Evolutionary conservation across 2,329 filamentous ascomycete genomes (phyloP).

Genomic region (Hypoxylon sp.): DNA sequence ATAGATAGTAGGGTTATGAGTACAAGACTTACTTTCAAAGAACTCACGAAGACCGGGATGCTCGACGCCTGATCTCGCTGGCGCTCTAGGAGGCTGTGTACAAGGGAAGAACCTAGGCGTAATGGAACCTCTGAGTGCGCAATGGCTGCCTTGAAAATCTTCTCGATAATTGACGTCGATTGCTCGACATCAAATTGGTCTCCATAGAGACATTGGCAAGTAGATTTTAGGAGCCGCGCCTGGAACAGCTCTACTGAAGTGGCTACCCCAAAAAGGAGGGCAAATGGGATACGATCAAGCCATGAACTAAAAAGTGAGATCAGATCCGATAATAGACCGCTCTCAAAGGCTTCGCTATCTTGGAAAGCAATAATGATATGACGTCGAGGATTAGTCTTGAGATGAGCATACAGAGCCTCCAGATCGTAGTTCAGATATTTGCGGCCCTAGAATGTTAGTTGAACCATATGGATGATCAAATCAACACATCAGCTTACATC

Average conservation of each 20-base stretch:
- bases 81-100: slow-evolving; percentile 76
- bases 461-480: slow-evolving; percentile 27
- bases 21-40: slow-evolving; percentile 71
- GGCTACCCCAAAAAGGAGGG: slow-evolving; percentile 83
- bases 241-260: slow-evolving; percentile 87
- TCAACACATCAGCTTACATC: slow-evolving; percentile 59
- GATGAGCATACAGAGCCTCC: slow-evolving; percentile 75
- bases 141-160: slow-evolving; percentile 77
- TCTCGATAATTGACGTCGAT: slow-evolving; percentile 78
- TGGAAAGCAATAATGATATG: slow-evolving; percentile 81
- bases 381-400: slow-evolving; percentile 66
- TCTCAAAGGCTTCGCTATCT: slow-evolving; percentile 87
- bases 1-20: background rate
- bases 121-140: slow-evolving; percentile 70
- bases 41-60: slow-evolving; percentile 78
- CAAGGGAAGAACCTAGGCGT: slow-evolving; percentile 74
- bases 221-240: slow-evolving; percentile 78
- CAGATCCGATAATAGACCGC: slow-evolving; percentile 78
- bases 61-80: slow-evolving; percentile 85
- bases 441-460: slow-evolving; percentile 64
- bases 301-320: slow-evolving; percentile 75
- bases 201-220: slow-evolving; percentile 77
- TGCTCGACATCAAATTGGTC: slow-evolving; percentile 84
- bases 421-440: slow-evolving; percentile 85
- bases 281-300: slow-evolving; percentile 82